phyloP scores from a whole-genome alignment of 176 grass and related monocot genomes.

The Oryza rufipogon region DNA sequence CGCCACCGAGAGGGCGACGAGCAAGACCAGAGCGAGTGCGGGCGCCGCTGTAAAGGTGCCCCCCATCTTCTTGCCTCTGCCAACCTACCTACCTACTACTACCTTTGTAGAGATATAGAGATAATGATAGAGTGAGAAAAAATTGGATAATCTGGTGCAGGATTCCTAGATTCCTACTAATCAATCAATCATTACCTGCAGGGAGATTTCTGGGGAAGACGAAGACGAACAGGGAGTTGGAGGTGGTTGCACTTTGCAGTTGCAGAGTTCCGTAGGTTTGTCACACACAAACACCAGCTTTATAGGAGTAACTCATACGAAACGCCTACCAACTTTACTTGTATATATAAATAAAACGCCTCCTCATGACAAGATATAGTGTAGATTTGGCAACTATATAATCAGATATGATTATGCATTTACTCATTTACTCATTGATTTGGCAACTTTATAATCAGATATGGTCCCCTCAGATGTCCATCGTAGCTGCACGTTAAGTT shows the following conservation, averaged over 20 bases:
- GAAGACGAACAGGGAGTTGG: neutral
- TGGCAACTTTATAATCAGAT: neutral
- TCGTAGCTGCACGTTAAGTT: too few species aligned
- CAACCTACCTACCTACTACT: neutral
- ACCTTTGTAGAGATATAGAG: neutral
- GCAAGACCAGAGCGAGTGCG: neutral
- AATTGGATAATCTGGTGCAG: neutral
- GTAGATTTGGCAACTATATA: conserved; percentile 9
- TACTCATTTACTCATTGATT: neutral
- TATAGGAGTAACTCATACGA: neutral
- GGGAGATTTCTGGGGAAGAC: neutral
- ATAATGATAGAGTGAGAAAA: neutral
- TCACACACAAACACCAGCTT: neutral
- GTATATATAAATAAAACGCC: neutral
- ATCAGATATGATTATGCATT: neutral
- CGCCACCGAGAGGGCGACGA: conserved; percentile 10
- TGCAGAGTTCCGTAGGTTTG: neutral
- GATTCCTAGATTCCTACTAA: conserved; percentile 30
- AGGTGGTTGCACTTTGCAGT: neutral
- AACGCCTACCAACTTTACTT: neutral
- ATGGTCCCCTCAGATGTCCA: too few species aligned
- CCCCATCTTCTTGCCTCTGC: conserved; percentile 16
- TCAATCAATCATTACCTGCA: neutral
- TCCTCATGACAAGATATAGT: neutral
- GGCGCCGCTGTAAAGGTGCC: conserved; percentile 18